These are phyloP conservation scores for Gastroboletus turbinatus DNA, from an alignment of 1,284 basidiomycete species.

Conservation along the genomic window DNA sequence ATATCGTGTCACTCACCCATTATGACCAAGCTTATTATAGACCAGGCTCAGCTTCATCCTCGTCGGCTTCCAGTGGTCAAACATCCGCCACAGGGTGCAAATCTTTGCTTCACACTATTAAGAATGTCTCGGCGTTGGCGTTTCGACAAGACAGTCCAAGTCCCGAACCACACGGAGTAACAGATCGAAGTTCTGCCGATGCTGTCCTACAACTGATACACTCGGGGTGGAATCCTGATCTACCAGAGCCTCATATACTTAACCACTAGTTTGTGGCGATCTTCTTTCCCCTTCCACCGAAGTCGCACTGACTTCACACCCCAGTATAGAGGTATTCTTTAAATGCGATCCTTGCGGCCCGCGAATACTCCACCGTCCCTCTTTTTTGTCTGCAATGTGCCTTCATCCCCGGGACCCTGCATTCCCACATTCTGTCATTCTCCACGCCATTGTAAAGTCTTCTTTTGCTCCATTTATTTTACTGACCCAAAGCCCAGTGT, in stretches of 20 bases:
- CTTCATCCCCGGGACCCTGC: constrained; percentile 71
- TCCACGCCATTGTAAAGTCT: constrained; percentile 71
- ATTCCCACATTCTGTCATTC: constrained; percentile 79
- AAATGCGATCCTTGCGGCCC: constrained; percentile 81
- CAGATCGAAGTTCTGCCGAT: constrained; percentile 42
- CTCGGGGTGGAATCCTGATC: constrained; percentile 78
- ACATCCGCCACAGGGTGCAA: constrained; percentile 8
- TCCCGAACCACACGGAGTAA: constrained; percentile 45
- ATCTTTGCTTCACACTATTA: constrained; percentile 1
- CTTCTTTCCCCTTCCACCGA: constrained; percentile 3
- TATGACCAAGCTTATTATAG: constrained; percentile 14
- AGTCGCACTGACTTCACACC: constrained; percentile 4
- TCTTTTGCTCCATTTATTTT: not conserved
- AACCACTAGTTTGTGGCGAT: constrained; percentile 64
- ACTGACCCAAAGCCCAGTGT: constrained; percentile 52
- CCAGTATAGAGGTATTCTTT: constrained; percentile 78
- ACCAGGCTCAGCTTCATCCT: constrained; percentile 29
- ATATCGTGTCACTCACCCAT: constrained; percentile 19
- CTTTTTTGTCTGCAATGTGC: constrained; percentile 74
- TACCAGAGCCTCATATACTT: constrained; percentile 69
- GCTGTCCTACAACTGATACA: constrained; percentile 63
- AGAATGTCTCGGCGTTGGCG: constrained; percentile 4
- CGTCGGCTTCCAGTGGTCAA: constrained; percentile 19
- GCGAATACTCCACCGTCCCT: constrained; percentile 72
- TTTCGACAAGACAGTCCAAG: constrained; percentile 49